Conservation (phyloP, 805 yeast genomes). For the Pichia pseudocactophila region DNA sequence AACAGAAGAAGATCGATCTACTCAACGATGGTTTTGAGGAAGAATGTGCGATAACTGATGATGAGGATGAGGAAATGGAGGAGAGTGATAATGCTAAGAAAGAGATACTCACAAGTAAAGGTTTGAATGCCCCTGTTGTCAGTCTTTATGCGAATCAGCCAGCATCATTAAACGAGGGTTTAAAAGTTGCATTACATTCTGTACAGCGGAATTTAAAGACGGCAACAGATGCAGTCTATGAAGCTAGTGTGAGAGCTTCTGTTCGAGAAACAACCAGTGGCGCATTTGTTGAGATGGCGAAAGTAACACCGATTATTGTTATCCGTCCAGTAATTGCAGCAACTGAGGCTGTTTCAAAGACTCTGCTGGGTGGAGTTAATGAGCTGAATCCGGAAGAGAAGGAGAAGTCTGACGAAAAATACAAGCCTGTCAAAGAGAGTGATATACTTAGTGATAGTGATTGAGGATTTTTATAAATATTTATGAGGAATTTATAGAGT, state of each 20-base stretch:
- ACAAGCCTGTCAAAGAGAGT: slow-evolving; percentile 27
- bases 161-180: slow-evolving; percentile 55
- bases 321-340: slow-evolving; percentile 87
- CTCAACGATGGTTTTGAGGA: slow-evolving; percentile 14
- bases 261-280: slow-evolving; percentile 59
- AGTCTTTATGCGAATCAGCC: slow-evolving; percentile 88
- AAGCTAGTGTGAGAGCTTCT: slow-evolving; percentile 52
- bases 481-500: not conserved
- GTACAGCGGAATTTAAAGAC: slow-evolving; percentile 57
- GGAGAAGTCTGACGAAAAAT: slow-evolving; percentile 56
- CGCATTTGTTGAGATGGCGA: slow-evolving; percentile 58
- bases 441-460: not conserved
- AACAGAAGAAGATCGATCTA: slow-evolving; percentile 14
- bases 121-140: slow-evolving; percentile 34
- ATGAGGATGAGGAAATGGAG: slow-evolving; percentile 22
- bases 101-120: no score
- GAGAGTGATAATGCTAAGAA: no score
- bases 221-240: slow-evolving; percentile 55
- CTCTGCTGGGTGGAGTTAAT: slow-evolving; percentile 77
- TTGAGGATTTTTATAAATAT: not conserved
- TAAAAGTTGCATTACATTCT: slow-evolving; percentile 64
- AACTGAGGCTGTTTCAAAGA: slow-evolving; percentile 77
- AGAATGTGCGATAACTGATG: slow-evolving; percentile 13
- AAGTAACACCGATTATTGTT: slow-evolving; percentile 71
- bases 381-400: slow-evolving; percentile 62